Conservation (phyloP, 306 rosid genomes). For the Malus fusca region DNA sequence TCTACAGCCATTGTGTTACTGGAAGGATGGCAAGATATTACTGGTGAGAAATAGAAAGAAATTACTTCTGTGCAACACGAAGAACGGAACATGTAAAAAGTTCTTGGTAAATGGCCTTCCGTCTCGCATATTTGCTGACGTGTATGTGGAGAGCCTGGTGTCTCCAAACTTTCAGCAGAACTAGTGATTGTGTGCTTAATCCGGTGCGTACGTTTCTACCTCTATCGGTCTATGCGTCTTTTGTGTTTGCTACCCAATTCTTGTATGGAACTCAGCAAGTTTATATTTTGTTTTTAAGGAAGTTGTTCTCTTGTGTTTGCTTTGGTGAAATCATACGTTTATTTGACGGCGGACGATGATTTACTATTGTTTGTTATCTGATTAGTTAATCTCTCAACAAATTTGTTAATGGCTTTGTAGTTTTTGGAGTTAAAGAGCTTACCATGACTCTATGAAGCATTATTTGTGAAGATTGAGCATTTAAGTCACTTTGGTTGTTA, state of each 20-base stretch:
- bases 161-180: background rate
- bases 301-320: background rate
- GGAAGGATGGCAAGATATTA: constrained; percentile 4
- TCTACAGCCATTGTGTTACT: constrained; percentile 5
- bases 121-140: background rate
- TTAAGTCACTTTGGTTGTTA: background rate
- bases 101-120: constrained; percentile 9
- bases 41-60: constrained; percentile 1
- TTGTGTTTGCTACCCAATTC: background rate
- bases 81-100: constrained; percentile 5
- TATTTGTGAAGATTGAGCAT: background rate
- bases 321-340: background rate
- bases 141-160: constrained; percentile 7
- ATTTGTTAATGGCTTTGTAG: background rate
- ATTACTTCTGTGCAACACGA: background rate
- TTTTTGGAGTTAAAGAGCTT: background rate
- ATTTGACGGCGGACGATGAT: background rate
- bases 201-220: background rate
- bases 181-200: background rate
- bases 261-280: background rate
- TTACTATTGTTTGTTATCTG: background rate
- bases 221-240: background rate
- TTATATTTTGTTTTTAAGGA: background rate
- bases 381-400: background rate
- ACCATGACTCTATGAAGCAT: background rate